A percentile compares a stretch with the other conserved stretches of the same genome.
Evolutionary conservation across 2,329 filamentous ascomycete genomes (phyloP).

Genomic region (Rosellinia necatrix): DNA sequence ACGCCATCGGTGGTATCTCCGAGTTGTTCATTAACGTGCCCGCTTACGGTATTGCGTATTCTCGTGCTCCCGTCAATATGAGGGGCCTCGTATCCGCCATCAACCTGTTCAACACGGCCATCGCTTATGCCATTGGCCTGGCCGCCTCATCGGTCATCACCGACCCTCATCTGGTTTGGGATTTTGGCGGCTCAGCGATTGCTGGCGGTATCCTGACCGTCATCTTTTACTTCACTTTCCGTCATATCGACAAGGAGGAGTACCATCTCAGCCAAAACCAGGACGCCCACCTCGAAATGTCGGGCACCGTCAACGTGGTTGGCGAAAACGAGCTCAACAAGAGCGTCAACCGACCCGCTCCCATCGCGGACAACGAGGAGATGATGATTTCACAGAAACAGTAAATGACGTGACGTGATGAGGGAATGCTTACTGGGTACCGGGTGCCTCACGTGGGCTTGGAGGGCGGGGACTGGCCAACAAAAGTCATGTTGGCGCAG

Average conservation of each 20-base stretch:
- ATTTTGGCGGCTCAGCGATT: constrained; percentile 54
- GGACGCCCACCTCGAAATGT: constrained; percentile 43
- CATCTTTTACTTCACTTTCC: constrained; percentile 53
- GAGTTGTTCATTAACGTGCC: constrained; percentile 58
- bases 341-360: constrained; percentile 36
- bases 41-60: constrained; percentile 57
- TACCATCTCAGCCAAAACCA: constrained; percentile 47
- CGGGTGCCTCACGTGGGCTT: constrained; percentile 9
- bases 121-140: constrained; percentile 53
- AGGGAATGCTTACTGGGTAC: neutral
- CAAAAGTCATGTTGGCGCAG: neutral
- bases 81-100: constrained; percentile 54
- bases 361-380: constrained; percentile 42
- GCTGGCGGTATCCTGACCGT: constrained; percentile 49
- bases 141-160: constrained; percentile 51
- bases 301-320: constrained; percentile 47
- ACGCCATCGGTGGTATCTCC: constrained; percentile 55
- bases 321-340: constrained; percentile 49
- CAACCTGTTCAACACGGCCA: constrained; percentile 52
- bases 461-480: constrained; percentile 1
- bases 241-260: constrained; percentile 53
- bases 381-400: constrained; percentile 44
- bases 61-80: constrained; percentile 56
- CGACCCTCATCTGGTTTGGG: constrained; percentile 56
- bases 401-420: constrained; percentile 22